Evolutionary conservation across 306 rosid genomes (phyloP).

Genomic region (Quercus ilex): DNA sequence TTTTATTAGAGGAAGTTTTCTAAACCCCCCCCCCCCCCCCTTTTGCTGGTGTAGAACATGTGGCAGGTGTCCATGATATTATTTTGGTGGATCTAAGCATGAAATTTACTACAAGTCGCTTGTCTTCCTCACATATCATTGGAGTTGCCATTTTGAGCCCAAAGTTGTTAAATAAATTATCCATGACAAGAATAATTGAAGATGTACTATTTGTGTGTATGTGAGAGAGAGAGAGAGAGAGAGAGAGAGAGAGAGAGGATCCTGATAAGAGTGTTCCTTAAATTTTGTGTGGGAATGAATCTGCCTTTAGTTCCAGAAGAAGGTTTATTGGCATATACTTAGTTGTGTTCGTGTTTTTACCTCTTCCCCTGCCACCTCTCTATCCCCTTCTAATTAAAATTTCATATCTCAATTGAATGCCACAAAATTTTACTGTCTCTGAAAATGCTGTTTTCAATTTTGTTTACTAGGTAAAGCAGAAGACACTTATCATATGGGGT

Average conservation of each 20-base stretch:
- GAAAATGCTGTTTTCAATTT: slow-evolving; percentile 7
- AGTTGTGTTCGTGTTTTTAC: background rate
- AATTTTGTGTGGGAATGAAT: background rate
- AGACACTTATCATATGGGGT: slow-evolving; percentile 91
- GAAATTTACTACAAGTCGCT: background rate
- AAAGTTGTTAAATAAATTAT: too few relatives aligned
- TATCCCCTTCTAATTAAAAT: background rate
- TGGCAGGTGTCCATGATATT: background rate
- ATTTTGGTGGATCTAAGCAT: background rate
- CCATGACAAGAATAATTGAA: too few relatives aligned
- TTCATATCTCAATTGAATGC: background rate
- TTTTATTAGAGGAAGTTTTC: too few relatives aligned
- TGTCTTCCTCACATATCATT: background rate
- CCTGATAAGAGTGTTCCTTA: background rate
- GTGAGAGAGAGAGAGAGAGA: background rate
- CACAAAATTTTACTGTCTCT: background rate
- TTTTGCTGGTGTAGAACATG: background rate
- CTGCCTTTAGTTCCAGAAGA: background rate
- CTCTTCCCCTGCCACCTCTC: background rate
- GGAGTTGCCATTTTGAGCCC: background rate
- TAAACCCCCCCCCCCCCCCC: accelerated
- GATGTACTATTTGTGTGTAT: background rate
- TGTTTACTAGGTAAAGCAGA: slow-evolving; percentile 73
- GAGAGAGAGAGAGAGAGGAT: background rate
- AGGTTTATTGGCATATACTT: background rate